Conservation (phyloP, 176 grass and related monocot species). For the Tillandsia leiboldiana region DNA sequence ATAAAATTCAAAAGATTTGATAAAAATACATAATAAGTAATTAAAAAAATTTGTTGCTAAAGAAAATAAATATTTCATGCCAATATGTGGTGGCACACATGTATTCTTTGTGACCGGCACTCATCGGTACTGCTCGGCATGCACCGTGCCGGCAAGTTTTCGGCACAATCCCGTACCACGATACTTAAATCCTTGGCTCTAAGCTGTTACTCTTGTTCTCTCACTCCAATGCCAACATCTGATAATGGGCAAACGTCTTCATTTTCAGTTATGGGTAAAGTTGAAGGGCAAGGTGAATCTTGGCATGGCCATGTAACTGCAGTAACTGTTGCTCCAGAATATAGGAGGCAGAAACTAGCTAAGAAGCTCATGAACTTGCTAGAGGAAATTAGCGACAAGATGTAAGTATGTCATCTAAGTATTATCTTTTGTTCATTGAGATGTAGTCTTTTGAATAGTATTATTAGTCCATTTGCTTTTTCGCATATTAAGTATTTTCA, state of each 20-base stretch:
- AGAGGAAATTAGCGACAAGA: conserved; percentile 91
- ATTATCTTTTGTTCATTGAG: background rate
- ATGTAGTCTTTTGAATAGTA: background rate
- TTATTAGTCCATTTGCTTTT: background rate
- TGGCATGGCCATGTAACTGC: conserved; percentile 99
- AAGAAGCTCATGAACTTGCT: conserved; percentile 93
- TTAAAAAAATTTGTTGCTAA: no score
- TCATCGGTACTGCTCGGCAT: no score
- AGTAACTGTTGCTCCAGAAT: conserved; percentile 81
- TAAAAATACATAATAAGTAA: no score
- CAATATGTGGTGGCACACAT: no score
- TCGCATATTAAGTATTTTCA: no score
- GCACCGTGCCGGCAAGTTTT: no score
- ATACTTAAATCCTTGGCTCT: no score
- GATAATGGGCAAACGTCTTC: background rate
- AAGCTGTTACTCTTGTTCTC: no score
- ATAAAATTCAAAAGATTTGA: no score
- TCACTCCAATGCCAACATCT: background rate
- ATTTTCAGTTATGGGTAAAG: conserved; percentile 92
- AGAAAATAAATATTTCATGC: no score
- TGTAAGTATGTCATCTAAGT: conserved; percentile 29
- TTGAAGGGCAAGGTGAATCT: conserved; percentile 97
- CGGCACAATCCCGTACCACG: no score
- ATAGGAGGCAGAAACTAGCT: conserved; percentile 74
- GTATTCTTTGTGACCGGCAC: no score